Base-by-base conservation (phyloP, 345 rosid genomes). In the Hibiscus syriacus region DNA sequence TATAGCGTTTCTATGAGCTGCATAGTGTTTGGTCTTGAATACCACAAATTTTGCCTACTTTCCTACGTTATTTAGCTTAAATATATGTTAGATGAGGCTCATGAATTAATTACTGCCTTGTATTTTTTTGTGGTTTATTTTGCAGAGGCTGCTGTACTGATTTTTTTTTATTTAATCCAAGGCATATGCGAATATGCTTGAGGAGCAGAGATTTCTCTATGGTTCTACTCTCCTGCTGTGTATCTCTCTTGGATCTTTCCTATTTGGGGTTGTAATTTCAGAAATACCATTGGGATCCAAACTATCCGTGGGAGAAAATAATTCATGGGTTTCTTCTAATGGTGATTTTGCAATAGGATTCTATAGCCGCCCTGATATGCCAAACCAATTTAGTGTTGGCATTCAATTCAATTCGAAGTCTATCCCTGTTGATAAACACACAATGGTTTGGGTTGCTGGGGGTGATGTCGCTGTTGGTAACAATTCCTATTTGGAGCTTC, bases 371-470 rank as follows among this genome's bases (percentile, higher is more conserved):
- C 77, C 84, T 34, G 87, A 76, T 79, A 79, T 73, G 72, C 82
- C 88, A 26, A 79, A 73, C 73, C 88, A 80, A 81, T 89, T 79
- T 27, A 77, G 97, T 58, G 71, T 91, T 6, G 97, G 97, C 58
- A 82, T 91, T 78, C 80, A 80, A 53, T 91, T 87, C 76, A 81
- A 80, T 80, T 87, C 92, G 0, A 63, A 78, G 25, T 79, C 77
- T 0, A 85, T 91, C 66, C 85, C 92, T 63, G 77, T 57, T 62
- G 72, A 72, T 39, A 69, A 83, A 50, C 81, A 71, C 60, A 79
- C 69, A 10, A 78, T 85, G 22, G 91, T 91, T 49, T 91, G 97
- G 97, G 86, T 80, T 70, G 92, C 87, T 34, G 97, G 97, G 57
- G 92, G 80, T 19, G 85, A 62, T 73, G 79, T 79, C 46, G 32